phyloP scores from a whole-genome alignment of 2,329 filamentous ascomycete genomes.

The Fusarium sp. region DNA sequence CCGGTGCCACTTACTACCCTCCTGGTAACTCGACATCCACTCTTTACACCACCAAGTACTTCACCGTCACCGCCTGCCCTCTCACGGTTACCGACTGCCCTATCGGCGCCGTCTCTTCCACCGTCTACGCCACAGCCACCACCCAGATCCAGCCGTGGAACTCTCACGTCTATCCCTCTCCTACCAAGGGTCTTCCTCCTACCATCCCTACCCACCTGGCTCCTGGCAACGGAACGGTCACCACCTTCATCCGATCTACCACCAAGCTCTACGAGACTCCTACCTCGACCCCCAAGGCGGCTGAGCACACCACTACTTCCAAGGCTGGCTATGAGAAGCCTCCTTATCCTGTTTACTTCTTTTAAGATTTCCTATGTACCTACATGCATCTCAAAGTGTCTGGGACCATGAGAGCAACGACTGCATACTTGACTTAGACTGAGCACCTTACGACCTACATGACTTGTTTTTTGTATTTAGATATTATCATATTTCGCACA shows the following conservation, averaged over 20 bases:
- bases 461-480: constrained; percentile 22
- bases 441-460: constrained; percentile 12
- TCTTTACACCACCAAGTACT: constrained; percentile 32
- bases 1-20: not conserved
- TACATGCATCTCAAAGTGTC: constrained; percentile 14
- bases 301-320: not conserved
- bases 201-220: not conserved
- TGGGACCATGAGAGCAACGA: constrained; percentile 12
- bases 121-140: constrained; percentile 25
- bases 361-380: constrained; percentile 2
- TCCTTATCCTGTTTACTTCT: constrained; percentile 12
- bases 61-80: constrained; percentile 22
- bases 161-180: not conserved
- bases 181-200: not conserved
- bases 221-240: constrained; percentile 7
- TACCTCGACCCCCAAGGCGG: not conserved
- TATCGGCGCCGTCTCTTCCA: constrained; percentile 3
- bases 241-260: constrained; percentile 5
- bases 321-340: constrained; percentile 8
- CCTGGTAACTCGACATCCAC: constrained; percentile 19
- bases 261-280: constrained; percentile 24
- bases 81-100: constrained; percentile 13
- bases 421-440: constrained; percentile 7
- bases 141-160: constrained; percentile 14
- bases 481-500: constrained; percentile 1